phyloP scores from a whole-genome alignment of 1,284 basidiomycete genomes.

The Tilletia caries region DNA sequence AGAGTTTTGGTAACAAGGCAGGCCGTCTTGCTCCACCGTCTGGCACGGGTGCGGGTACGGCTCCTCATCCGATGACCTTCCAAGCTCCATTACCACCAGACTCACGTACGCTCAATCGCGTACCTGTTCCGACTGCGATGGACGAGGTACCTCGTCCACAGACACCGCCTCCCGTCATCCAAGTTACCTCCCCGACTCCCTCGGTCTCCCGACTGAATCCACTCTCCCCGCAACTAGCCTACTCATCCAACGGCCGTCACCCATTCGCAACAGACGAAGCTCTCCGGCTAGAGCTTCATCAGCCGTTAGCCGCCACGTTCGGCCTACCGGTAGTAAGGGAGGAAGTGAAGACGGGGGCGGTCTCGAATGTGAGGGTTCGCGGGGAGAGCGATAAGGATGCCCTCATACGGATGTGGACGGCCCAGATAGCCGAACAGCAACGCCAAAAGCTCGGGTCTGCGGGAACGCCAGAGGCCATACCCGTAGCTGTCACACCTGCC shows the following conservation, averaged over 20 bases:
- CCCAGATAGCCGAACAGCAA: not conserved
- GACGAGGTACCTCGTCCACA: not conserved
- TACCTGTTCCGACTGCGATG: not conserved
- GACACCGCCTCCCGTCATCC: not conserved
- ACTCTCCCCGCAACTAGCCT: not conserved
- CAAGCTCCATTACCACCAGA: not conserved
- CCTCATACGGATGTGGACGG: constrained; percentile 11
- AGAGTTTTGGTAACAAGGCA: not conserved
- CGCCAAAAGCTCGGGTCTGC: not conserved
- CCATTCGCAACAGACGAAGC: constrained; percentile 10
- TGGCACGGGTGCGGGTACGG: not conserved
- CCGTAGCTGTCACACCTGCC: too few relatives aligned
- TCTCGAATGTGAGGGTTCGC: too few relatives aligned
- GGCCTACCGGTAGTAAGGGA: too few relatives aligned
- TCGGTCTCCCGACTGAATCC: not conserved
- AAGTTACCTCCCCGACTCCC: too few relatives aligned
- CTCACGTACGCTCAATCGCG: not conserved
- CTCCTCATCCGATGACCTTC: not conserved
- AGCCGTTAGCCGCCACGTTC: not conserved
- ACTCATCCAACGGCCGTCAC: not conserved
- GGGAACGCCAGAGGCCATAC: not conserved
- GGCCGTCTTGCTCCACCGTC: not conserved
- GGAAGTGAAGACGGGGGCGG: not conserved
- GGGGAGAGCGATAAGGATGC: constrained; percentile 10
- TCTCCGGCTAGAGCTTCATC: not conserved